A percentile compares a stretch with the other conserved stretches of the same genome.
phyloP scores from a whole-genome alignment of 2,329 filamentous ascomycete genomes.

The Aphanoascus verrucosus region DNA sequence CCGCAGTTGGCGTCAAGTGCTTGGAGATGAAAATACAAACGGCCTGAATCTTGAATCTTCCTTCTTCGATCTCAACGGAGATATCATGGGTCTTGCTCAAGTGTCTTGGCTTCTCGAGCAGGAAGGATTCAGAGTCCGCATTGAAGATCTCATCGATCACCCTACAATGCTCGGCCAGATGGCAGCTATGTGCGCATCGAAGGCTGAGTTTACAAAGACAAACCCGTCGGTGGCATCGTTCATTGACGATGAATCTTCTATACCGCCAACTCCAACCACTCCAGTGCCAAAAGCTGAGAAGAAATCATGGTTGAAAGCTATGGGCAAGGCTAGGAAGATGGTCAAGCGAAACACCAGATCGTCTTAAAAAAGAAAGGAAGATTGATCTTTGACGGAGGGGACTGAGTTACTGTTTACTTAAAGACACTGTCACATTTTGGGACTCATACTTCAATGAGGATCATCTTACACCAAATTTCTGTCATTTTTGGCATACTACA shows the following conservation, averaged over 20 bases:
- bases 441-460: neutral
- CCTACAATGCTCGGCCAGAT: constrained; percentile 35
- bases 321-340: constrained; percentile 14
- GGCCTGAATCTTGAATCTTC: constrained; percentile 30
- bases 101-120: constrained; percentile 34
- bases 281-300: constrained; percentile 11
- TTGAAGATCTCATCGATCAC: constrained; percentile 34
- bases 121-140: constrained; percentile 30
- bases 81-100: constrained; percentile 34
- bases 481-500: too few relatives aligned
- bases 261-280: constrained; percentile 7
- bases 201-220: constrained; percentile 6
- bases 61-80: constrained; percentile 35
- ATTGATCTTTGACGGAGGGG: neutral
- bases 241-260: constrained; percentile 7
- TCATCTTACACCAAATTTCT: too few relatives aligned
- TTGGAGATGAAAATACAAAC: constrained; percentile 21
- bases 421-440: neutral
- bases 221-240: constrained; percentile 11
- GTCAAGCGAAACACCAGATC: constrained; percentile 15
- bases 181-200: constrained; percentile 20
- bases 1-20: constrained; percentile 32
- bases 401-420: too few relatives aligned
- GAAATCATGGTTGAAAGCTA: constrained; percentile 14
- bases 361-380: constrained; percentile 14